Percentiles rank a stretch among this genome's conserved stretches.
phyloP scores from a whole-genome alignment of 2,329 filamentous ascomycete species.

The Fusarium circinatum region DNA sequence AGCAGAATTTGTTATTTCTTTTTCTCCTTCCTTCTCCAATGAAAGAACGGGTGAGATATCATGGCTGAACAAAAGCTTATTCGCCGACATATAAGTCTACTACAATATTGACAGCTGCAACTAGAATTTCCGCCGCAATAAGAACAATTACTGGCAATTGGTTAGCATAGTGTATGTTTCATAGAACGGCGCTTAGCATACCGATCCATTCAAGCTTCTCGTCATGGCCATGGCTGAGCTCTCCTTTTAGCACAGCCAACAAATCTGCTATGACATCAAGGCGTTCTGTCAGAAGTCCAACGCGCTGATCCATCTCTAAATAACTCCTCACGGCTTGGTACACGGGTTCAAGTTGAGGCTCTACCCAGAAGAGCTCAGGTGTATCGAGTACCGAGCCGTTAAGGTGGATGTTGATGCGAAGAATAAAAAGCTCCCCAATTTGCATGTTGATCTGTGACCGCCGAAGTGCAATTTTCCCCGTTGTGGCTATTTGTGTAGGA shows the following conservation, averaged over 20 bases:
- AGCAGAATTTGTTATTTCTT: background rate
- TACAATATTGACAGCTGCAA: conserved; percentile 92
- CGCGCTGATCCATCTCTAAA: conserved; percentile 97
- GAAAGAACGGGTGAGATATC: background rate
- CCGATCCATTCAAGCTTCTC: conserved; percentile 92
- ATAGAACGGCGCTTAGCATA: conserved; percentile 57
- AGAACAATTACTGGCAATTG: conserved; percentile 81
- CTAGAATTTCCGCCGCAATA: conserved; percentile 93
- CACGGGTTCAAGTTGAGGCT: conserved; percentile 94
- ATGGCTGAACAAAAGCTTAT: conserved; percentile 31
- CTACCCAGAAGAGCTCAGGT: conserved; percentile 97
- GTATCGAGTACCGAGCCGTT: conserved; percentile 97
- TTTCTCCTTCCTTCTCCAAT: background rate
- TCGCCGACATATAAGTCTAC: conserved; percentile 82
- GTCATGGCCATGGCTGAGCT: conserved; percentile 91
- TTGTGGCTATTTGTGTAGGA: conserved; percentile 89
- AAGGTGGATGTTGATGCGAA: conserved; percentile 97
- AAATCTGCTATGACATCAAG: conserved; percentile 90
- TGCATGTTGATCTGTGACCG: conserved; percentile 98
- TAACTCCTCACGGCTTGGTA: conserved; percentile 96
- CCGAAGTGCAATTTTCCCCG: conserved; percentile 89
- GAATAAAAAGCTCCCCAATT: conserved; percentile 96
- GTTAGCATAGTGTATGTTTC: conserved; percentile 1
- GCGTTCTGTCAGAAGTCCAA: conserved; percentile 87
- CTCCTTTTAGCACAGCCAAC: conserved; percentile 92